Evolutionary conservation across 177 flowering plant species (phyloP).

Genomic region (Vitis hybrid): DNA sequence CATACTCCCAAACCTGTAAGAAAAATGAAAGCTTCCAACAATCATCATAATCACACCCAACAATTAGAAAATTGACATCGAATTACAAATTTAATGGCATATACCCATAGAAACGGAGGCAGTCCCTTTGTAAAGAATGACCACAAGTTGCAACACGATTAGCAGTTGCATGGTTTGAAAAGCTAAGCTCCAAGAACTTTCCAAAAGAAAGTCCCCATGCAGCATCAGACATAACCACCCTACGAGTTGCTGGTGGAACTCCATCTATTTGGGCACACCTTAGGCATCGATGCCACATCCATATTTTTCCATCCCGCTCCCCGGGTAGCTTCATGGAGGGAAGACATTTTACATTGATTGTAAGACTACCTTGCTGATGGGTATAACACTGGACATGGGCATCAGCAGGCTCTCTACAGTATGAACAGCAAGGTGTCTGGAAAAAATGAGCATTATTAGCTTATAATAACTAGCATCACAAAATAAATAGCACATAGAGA

Average conservation of each 20-base stretch:
- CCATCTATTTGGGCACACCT: constrained; percentile 76
- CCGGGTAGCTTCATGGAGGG: constrained; percentile 74
- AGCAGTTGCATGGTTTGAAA: constrained; percentile 95
- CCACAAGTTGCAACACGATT: constrained; percentile 97
- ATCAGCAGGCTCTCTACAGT: constrained; percentile 78
- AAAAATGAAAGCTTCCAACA: not conserved
- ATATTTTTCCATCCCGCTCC: constrained; percentile 89
- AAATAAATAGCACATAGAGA: not conserved
- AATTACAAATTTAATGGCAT: constrained; percentile 1
- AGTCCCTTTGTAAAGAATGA: constrained; percentile 95
- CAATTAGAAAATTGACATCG: not conserved
- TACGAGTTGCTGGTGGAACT: constrained; percentile 88
- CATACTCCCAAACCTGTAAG: constrained; percentile 81
- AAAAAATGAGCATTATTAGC: constrained; percentile 13
- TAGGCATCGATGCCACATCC: constrained; percentile 99
- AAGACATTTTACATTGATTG: constrained; percentile 70
- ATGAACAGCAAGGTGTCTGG: constrained; percentile 65
- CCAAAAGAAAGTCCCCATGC: constrained; percentile 99
- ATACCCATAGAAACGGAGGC: constrained; percentile 96
- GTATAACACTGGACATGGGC: constrained; percentile 89
- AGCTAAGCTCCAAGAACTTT: constrained; percentile 97
- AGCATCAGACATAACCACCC: constrained; percentile 97
- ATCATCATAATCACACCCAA: not conserved
- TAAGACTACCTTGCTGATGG: constrained; percentile 88
- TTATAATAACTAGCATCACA: not conserved